Evolutionary conservation across 768 basidiomycete species (phyloP), one percentile per base, ranked within the genome.

Genomic region (Tulasnella sp.): DNA sequence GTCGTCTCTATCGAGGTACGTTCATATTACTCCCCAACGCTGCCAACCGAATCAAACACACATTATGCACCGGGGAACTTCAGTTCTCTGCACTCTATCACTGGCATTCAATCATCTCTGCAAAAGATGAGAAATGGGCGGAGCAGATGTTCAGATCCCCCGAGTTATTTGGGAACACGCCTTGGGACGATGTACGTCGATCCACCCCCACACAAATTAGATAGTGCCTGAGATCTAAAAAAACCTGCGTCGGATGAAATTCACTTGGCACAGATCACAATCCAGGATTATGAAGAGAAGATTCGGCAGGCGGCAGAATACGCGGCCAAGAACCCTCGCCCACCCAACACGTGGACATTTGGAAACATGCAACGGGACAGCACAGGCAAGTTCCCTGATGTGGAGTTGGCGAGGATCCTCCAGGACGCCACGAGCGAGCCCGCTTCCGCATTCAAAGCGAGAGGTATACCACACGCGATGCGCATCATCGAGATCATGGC

Each of bases 301-400:
- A n/a, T n/a, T n/a, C n/a, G n/a, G n/a, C n/a, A n/a, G 60, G 43
- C 51, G 23, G 61, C 34, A n/a, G 51, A 55, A 17, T 48, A 55
- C 13, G 50, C n/a, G 2, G 49, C 50, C 24, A 51, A 48, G 27
- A 47, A 38, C 3, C 17, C 15, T 2, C 7, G 27, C n/a, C 42
- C 55, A 10, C 51, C 61, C 50, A 43, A 65, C 29, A 64, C 62
- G 42, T 67, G 73, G 64, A 68, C 67, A 3, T 74, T 74, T 48
- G 63, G 53, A 21, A 70, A 71, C 29, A 61, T 75, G 2, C 56
- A 63, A 56, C 73, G 74, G 13, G 10, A 38, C 24, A 34, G 1
- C 8, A 59, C 44, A 8, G 54, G 55, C 32, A 53, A 29, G 49
- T 64, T 49, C 58, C 2, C 13, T 19, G 64, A 64, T 30, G 62